These are phyloP conservation scores for Colletotrichum cordylinicola DNA, from an alignment of 2,329 filamentous ascomycete genomes.

Conservation along the genomic window DNA sequence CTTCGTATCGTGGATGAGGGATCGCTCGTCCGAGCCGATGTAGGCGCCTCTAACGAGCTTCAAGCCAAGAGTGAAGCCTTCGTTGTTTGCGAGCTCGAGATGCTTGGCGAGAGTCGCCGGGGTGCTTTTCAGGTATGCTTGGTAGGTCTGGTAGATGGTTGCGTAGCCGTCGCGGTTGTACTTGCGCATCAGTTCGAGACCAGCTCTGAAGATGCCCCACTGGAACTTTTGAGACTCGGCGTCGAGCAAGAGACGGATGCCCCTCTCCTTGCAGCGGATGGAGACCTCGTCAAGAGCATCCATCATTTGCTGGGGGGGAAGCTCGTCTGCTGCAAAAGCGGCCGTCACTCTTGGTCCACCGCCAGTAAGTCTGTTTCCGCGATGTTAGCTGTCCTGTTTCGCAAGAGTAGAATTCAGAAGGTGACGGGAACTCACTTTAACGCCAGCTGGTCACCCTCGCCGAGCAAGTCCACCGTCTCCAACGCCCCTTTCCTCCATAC, in stretches of 20 bases:
- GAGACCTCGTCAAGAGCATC: conserved; percentile 80
- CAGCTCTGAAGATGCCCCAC: conserved; percentile 81
- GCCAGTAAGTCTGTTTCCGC: conserved; percentile 70
- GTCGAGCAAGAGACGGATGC: conserved; percentile 80
- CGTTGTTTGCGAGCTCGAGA: conserved; percentile 61
- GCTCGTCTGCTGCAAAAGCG: conserved; percentile 65
- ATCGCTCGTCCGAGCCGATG: conserved; percentile 70
- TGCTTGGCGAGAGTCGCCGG: conserved; percentile 64
- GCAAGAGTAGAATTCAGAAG: background rate
- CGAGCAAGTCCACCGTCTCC: conserved; percentile 76
- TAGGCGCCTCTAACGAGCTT: conserved; percentile 82
- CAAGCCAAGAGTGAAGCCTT: conserved; percentile 71
- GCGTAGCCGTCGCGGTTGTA: conserved; percentile 72
- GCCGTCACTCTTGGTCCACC: conserved; percentile 78
- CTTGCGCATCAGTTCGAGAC: conserved; percentile 73
- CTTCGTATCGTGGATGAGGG: conserved; percentile 76
- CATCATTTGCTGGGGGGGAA: conserved; percentile 69
- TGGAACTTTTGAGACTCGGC: conserved; percentile 85
- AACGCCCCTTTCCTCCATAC: conserved; percentile 78
- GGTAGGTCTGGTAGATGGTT: conserved; percentile 82
- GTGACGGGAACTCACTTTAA: conserved; percentile 54
- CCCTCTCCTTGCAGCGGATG: conserved; percentile 69
- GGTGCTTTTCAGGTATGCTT: conserved; percentile 74
- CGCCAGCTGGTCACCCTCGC: conserved; percentile 66
- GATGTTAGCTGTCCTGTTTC: background rate